A percentile compares a stretch with the other conserved stretches of the same genome.
Conservation (phyloP, 192 early-diverging fungal genomes). For the Funneliformis mosseae region DNA sequence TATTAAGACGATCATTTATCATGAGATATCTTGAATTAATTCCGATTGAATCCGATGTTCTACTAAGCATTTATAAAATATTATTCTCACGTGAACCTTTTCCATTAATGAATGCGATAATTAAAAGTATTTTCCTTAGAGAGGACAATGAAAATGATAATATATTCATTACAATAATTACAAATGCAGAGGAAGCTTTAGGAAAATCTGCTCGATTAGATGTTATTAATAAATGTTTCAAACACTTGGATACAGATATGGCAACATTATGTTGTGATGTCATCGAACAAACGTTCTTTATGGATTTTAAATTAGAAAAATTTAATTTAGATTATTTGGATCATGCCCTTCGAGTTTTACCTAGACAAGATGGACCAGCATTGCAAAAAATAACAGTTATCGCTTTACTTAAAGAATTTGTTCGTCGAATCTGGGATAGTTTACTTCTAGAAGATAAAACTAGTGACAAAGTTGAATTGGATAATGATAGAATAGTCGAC, state of each 20-base stretch:
- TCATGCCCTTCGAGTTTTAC: not conserved
- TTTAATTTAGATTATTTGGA: not conserved
- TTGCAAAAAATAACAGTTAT: constrained; percentile 29
- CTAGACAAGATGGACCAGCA: not conserved
- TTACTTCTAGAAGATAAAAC: not conserved
- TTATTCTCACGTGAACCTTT: constrained; percentile 22
- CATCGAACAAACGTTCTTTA: constrained; percentile 27
- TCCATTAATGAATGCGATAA: constrained; percentile 5
- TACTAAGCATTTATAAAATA: not conserved
- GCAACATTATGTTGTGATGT: constrained; percentile 26
- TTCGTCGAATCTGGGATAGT: constrained; percentile 21
- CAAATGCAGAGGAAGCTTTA: not conserved
- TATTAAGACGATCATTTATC: constrained; percentile 9
- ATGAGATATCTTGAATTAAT: constrained; percentile 8
- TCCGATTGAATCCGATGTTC: constrained; percentile 2
- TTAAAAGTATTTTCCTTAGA: not conserved
- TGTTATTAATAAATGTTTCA: constrained; percentile 23
- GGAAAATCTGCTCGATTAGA: not conserved
- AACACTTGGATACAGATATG: constrained; percentile 5
- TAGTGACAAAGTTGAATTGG: not conserved
- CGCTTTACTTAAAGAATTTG: constrained; percentile 32
- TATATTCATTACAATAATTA: constrained; percentile 1
- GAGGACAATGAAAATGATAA: not conserved
- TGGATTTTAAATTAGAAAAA: not conserved
- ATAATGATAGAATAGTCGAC: not conserved